Conservation (phyloP, 495 filamentous ascomycete species). For the Podospora pseudoanserina region DNA sequence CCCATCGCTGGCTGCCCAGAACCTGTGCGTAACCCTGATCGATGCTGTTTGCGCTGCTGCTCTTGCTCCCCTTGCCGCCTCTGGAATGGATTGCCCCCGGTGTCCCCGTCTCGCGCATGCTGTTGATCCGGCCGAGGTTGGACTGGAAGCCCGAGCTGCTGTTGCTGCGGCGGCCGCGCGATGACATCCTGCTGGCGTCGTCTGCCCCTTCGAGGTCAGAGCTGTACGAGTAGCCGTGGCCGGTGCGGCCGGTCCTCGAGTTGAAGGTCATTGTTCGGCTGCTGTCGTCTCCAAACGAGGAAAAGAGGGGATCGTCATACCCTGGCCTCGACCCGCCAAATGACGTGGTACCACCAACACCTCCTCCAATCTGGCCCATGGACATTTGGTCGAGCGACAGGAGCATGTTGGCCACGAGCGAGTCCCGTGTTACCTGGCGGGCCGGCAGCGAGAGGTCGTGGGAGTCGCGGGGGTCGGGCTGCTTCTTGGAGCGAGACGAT, state of each 20-base stretch:
- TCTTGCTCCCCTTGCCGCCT: constrained; percentile 68
- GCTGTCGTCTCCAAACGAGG: constrained; percentile 30
- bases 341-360: constrained; percentile 20
- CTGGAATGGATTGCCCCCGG: constrained; percentile 44
- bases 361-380: constrained; percentile 42
- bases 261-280: constrained; percentile 34
- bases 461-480: constrained; percentile 56
- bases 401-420: constrained; percentile 88
- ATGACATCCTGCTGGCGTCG: constrained; percentile 51
- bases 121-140: constrained; percentile 61
- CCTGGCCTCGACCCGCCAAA: constrained; percentile 20
- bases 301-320: constrained; percentile 33
- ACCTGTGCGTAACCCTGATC: constrained; percentile 60
- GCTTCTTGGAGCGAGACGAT: constrained; percentile 17
- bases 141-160: constrained; percentile 72
- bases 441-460: constrained; percentile 81
- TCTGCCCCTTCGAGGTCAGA: constrained; percentile 64
- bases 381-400: constrained; percentile 80
- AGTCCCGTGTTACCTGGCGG: constrained; percentile 73
- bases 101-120: constrained; percentile 49
- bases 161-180: constrained; percentile 70
- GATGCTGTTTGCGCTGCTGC: constrained; percentile 62
- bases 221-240: constrained; percentile 72
- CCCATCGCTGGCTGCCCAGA: constrained; percentile 54
- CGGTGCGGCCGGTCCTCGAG: constrained; percentile 43